Percentiles rank a stretch among this genome's conserved stretches.
Evolutionary conservation across 257 asterid species (phyloP).

Genomic region (Nicotiana sylvestris): DNA sequence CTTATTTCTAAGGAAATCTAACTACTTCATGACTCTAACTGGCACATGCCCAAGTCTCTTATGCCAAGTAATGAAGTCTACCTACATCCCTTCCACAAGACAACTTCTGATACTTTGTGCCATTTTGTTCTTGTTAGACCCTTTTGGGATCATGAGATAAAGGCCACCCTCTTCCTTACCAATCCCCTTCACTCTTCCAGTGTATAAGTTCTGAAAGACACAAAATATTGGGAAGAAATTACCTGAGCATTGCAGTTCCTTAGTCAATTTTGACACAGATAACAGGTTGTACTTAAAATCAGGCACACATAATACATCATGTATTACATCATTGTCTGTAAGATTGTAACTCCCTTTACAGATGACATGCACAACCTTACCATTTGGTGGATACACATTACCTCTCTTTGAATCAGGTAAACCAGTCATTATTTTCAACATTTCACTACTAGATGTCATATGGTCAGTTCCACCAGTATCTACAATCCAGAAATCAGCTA

Average conservation of each 20-base stretch:
- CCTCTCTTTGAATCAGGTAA: neutral
- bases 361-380: neutral
- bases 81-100: neutral
- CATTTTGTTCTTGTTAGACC: too few species aligned
- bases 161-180: neutral
- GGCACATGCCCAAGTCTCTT: neutral
- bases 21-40: neutral
- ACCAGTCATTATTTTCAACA: too few species aligned
- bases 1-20: neutral
- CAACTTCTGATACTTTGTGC: accelerated
- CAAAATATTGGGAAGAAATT: neutral
- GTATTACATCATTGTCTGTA: too few species aligned
- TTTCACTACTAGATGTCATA: too few species aligned
- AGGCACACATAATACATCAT: too few species aligned
- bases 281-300: neutral
- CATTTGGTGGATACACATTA: neutral
- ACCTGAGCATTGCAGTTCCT: neutral
- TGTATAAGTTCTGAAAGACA: neutral
- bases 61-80: neutral
- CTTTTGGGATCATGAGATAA: too few species aligned
- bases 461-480: neutral
- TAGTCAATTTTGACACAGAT: neutral
- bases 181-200: neutral
- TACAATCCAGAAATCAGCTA: too few species aligned
- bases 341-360: too few species aligned